Percentiles rank a stretch among this genome's conserved stretches.
These are phyloP conservation scores for Berberis thunbergii DNA, from an alignment of 164 flowering plant genomes.

Conservation along the genomic window DNA sequence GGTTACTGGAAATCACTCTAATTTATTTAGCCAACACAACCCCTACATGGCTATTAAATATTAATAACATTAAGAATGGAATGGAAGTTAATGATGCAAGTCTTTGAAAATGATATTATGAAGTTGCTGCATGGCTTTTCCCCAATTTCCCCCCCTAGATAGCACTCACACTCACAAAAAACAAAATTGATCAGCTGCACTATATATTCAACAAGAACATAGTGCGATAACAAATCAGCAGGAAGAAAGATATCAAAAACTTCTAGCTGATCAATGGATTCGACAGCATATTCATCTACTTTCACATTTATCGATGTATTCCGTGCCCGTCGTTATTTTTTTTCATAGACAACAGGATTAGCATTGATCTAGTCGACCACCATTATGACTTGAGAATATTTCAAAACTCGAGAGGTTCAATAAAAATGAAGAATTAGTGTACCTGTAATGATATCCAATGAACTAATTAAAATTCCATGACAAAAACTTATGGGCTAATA, in stretches of 20 bases:
- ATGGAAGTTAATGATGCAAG: neutral
- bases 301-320: conserved; percentile 9
- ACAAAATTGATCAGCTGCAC: neutral
- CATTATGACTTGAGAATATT: conserved; percentile 20
- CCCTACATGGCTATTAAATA: too few species aligned
- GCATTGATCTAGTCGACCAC: conserved; percentile 66
- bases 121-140: neutral
- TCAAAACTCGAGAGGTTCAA: too few species aligned
- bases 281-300: conserved; percentile 55
- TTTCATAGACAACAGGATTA: conserved; percentile 66
- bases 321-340: conserved; percentile 52
- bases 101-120: neutral
- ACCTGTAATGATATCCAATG: too few species aligned
- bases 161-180: neutral
- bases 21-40: too few species aligned
- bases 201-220: neutral
- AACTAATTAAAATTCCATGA: too few species aligned
- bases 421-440: too few species aligned
- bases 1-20: too few species aligned
- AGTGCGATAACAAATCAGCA: neutral
- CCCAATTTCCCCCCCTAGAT: too few species aligned
- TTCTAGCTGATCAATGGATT: conserved; percentile 70
- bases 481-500: too few species aligned
- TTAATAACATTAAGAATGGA: too few species aligned
- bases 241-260: conserved; percentile 74